Evolutionary conservation across 2,329 filamentous ascomycete species (phyloP).

Genomic region (Claviceps fusiformis): DNA sequence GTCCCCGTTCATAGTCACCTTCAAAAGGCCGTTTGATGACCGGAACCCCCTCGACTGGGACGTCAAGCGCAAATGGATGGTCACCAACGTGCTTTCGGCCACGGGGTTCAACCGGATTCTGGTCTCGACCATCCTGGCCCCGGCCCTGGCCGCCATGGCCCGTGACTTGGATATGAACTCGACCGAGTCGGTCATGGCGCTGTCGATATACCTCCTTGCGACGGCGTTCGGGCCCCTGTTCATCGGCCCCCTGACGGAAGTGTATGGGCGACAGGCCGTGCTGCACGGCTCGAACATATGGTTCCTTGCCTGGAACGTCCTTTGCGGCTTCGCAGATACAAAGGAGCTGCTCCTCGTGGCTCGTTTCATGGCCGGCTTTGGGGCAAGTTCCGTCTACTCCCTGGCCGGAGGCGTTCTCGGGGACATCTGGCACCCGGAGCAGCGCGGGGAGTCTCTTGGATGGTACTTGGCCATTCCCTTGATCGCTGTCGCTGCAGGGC

Average conservation of each 20-base stretch:
- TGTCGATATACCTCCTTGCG: constrained; percentile 30
- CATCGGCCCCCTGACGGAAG: constrained; percentile 31
- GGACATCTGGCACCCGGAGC: constrained; percentile 31
- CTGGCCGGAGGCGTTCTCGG: constrained; percentile 32
- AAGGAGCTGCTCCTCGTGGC: constrained; percentile 26
- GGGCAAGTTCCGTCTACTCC: constrained; percentile 30
- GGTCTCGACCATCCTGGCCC: constrained; percentile 38
- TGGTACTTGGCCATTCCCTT: constrained; percentile 26
- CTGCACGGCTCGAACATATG: constrained; percentile 31
- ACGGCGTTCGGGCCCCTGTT: constrained; percentile 30
- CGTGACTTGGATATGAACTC: constrained; percentile 36
- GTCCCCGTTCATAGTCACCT: not conserved
- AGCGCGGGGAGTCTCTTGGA: constrained; percentile 27
- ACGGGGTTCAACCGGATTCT: constrained; percentile 38
- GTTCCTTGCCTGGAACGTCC: constrained; percentile 36
- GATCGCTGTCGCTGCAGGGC: constrained; percentile 24
- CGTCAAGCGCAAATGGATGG: constrained; percentile 32
- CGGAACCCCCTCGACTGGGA: constrained; percentile 9
- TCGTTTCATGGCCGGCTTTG: constrained; percentile 34
- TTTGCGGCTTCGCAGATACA: constrained; percentile 26
- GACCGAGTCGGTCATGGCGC: constrained; percentile 31
- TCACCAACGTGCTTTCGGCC: constrained; percentile 33
- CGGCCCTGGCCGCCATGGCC: constrained; percentile 33
- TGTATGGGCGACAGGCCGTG: constrained; percentile 30
- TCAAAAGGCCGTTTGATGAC: not conserved